phyloP scores from a whole-genome alignment of 768 basidiomycete species.

The Sporobolomyces pararoseus region DNA sequence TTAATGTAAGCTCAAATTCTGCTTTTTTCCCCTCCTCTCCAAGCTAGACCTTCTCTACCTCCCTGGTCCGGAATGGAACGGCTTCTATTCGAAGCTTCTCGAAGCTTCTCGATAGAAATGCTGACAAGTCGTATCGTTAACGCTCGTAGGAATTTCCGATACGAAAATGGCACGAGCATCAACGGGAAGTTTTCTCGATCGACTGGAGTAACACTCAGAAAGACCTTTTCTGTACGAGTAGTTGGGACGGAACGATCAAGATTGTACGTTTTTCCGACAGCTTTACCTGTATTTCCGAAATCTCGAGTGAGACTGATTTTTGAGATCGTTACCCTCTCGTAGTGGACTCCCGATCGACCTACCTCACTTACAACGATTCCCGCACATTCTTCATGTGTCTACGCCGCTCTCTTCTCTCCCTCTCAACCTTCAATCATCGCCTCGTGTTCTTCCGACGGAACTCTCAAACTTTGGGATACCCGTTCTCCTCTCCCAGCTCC shows the following conservation, averaged over 20 bases:
- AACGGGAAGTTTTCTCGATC: slow-evolving; percentile 83
- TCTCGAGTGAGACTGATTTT: not conserved
- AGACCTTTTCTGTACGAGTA: slow-evolving; percentile 76
- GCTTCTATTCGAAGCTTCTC: too few relatives aligned
- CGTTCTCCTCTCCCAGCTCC: slow-evolving; percentile 38
- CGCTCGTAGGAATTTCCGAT: slow-evolving; percentile 72
- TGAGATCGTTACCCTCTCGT: not conserved
- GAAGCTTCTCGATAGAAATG: too few relatives aligned
- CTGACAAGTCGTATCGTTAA: too few relatives aligned
- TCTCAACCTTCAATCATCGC: slow-evolving; percentile 77
- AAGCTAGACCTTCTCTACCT: too few relatives aligned
- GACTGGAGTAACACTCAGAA: slow-evolving; percentile 95
- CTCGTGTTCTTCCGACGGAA: slow-evolving; percentile 82
- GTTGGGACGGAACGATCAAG: slow-evolving; percentile 89
- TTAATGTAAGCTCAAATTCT: slow-evolving; percentile 61
- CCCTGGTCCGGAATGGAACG: too few relatives aligned
- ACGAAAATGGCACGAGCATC: slow-evolving; percentile 89
- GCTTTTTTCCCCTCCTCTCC: too few relatives aligned
- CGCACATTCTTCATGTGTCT: slow-evolving; percentile 79
- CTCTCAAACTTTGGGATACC: slow-evolving; percentile 72
- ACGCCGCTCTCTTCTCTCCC: slow-evolving; percentile 86
- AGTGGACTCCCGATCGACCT: slow-evolving; percentile 85
- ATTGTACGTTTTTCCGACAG: slow-evolving; percentile 57
- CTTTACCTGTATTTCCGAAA: not conserved
- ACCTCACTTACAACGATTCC: slow-evolving; percentile 75